These are phyloP conservation scores for Teratosphaeria zuluensis DNA, from an alignment of 2,329 filamentous ascomycete species.

Conservation along the genomic window DNA sequence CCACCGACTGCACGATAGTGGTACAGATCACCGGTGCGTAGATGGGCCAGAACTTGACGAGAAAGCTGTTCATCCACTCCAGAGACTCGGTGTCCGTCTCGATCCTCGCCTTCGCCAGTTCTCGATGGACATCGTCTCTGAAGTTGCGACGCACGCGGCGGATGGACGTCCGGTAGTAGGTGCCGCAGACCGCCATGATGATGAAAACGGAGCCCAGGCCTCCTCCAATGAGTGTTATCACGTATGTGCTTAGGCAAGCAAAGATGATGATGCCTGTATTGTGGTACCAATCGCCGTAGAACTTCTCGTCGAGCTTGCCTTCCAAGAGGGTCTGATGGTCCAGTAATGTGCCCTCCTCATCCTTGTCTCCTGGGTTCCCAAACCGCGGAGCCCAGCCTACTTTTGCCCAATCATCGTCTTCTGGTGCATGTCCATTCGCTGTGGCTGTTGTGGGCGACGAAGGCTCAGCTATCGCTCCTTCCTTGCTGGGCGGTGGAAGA, in stretches of 20 bases:
- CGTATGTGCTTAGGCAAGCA: conserved; percentile 81
- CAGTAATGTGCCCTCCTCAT: conserved; percentile 55
- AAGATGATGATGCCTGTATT: conserved; percentile 92
- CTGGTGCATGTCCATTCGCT: conserved; percentile 45
- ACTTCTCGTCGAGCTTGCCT: conserved; percentile 71
- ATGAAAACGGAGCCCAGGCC: conserved; percentile 89
- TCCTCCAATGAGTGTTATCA: conserved; percentile 79
- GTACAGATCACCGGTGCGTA: conserved; percentile 89
- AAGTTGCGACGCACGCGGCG: conserved; percentile 91
- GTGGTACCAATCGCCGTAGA: conserved; percentile 98
- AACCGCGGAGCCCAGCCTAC: conserved; percentile 88
- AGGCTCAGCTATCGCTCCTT: conserved; percentile 50
- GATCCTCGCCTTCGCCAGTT: conserved; percentile 75
- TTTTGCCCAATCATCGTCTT: conserved; percentile 40
- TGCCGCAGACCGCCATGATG: conserved; percentile 83
- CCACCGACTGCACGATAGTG: conserved; percentile 85
- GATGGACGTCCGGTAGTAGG: conserved; percentile 93
- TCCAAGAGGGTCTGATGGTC: conserved; percentile 88
- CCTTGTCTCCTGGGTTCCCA: conserved; percentile 51
- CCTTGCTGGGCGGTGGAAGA: conserved; percentile 64
- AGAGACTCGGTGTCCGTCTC: conserved; percentile 87
- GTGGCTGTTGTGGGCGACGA: conserved; percentile 35
- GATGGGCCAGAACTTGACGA: conserved; percentile 99
- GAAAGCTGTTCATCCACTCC: conserved; percentile 98
- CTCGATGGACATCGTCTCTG: conserved; percentile 82